These are phyloP conservation scores for Corymbia calophylla DNA, from an alignment of 441 rosid species.

Conservation along the genomic window DNA sequence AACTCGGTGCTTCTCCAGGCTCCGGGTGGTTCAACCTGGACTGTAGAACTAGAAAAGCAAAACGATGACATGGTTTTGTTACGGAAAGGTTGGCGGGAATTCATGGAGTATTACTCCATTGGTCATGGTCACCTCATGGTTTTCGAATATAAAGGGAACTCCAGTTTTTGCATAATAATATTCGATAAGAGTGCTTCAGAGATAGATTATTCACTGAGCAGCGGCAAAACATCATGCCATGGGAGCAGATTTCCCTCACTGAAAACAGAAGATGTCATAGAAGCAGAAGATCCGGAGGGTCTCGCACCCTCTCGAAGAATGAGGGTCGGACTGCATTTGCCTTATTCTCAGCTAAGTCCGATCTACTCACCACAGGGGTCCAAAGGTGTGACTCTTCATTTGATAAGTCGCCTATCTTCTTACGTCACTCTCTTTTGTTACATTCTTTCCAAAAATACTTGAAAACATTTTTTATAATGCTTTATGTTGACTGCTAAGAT, in stretches of 20 bases:
- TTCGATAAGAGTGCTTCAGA: neutral
- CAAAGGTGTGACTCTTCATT: neutral
- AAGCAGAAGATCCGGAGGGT: neutral
- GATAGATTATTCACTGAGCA: neutral
- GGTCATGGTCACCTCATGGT: neutral
- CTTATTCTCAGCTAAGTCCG: neutral
- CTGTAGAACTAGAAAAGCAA: neutral
- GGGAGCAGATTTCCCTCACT: neutral
- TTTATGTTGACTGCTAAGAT: neutral
- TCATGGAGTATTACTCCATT: neutral
- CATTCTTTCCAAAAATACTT: neutral
- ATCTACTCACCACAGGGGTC: neutral
- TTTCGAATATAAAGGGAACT: neutral
- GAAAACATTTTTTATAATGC: neutral
- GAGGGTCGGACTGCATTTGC: neutral
- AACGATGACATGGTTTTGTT: neutral
- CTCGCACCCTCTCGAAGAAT: neutral
- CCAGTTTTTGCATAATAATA: neutral
- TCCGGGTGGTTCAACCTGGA: neutral
- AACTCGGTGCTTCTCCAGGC: neutral
- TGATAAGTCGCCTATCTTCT: neutral
- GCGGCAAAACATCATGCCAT: neutral
- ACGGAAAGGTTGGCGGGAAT: neutral
- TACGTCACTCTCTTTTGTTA: neutral
- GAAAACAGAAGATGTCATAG: neutral